A percentile compares a stretch with the other conserved stretches of the same genome.
These are phyloP conservation scores for Cyclanthera cordifolia DNA, from an alignment of 306 rosid genomes.

Conservation along the genomic window DNA sequence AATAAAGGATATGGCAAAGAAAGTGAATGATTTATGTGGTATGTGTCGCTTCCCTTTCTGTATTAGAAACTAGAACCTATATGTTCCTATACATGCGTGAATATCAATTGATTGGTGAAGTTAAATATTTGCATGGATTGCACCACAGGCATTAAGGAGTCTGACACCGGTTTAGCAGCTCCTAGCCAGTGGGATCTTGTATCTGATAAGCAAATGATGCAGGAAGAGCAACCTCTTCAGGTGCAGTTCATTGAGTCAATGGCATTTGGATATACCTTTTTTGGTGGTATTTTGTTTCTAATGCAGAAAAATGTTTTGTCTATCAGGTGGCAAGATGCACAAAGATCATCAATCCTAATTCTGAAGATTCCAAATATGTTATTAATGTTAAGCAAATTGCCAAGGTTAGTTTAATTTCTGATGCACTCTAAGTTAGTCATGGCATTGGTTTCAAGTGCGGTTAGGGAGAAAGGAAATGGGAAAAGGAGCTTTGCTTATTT, in stretches of 20 bases:
- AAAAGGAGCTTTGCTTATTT: not conserved
- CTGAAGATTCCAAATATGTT: constrained; percentile 94
- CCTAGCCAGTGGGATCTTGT: constrained; percentile 99
- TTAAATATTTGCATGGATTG: constrained; percentile 9
- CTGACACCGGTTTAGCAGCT: constrained; percentile 98
- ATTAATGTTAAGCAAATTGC: constrained; percentile 97
- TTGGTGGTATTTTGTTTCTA: not conserved
- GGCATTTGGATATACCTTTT: not conserved
- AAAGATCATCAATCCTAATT: constrained; percentile 87
- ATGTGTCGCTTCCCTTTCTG: not conserved
- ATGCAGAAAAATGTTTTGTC: constrained; percentile 15
- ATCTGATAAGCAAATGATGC: constrained; percentile 99
- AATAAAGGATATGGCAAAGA: constrained; percentile 92
- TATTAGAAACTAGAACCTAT: not conserved
- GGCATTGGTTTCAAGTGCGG: not conserved
- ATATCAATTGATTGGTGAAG: not conserved
- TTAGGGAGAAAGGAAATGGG: not conserved
- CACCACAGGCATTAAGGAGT: constrained; percentile 77
- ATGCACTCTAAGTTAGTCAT: not conserved
- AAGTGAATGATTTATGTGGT: constrained; percentile 91
- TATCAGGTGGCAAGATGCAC: constrained; percentile 94
- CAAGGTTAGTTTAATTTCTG: constrained; percentile 39
- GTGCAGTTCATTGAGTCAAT: constrained; percentile 18
- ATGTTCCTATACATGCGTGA: not conserved
- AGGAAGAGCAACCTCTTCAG: constrained; percentile 99